phyloP scores from a whole-genome alignment of 306 rosid genomes.

The Vigna mungo region DNA sequence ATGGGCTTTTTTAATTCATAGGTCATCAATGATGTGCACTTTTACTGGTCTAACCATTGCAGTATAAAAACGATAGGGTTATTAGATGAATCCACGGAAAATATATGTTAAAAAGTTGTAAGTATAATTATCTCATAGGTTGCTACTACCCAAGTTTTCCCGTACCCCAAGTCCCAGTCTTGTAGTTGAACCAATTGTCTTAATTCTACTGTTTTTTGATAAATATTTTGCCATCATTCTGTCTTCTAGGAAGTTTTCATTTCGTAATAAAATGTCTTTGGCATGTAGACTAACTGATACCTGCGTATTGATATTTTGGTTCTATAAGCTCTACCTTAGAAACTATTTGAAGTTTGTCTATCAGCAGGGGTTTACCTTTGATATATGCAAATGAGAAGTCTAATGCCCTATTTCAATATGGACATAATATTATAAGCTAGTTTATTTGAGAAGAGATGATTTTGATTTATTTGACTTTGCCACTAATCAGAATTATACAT shows the following conservation, averaged over 20 bases:
- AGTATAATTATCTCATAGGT: neutral
- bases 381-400: neutral
- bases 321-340: neutral
- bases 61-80: neutral
- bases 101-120: neutral
- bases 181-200: conserved; percentile 16
- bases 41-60: neutral
- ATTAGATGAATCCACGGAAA: conserved; percentile 11
- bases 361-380: neutral
- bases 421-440: neutral
- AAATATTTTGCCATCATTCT: neutral
- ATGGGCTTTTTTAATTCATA: neutral
- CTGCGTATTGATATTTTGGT: conserved; percentile 1
- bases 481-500: conserved; percentile 41
- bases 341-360: conserved; percentile 1
- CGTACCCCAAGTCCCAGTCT: neutral
- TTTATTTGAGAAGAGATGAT: neutral
- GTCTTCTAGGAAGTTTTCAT: neutral
- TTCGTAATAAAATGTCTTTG: neutral
- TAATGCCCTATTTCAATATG: neutral
- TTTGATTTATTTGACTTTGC: conserved; percentile 25
- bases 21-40: neutral
- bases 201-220: neutral
- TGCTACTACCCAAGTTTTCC: neutral
- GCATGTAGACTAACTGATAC: neutral